Evolutionary conservation across 108 stramenopile genomes (phyloP), one percentile per base, ranked within the genome.

Genomic region (Cyclotella distinguenda): DNA sequence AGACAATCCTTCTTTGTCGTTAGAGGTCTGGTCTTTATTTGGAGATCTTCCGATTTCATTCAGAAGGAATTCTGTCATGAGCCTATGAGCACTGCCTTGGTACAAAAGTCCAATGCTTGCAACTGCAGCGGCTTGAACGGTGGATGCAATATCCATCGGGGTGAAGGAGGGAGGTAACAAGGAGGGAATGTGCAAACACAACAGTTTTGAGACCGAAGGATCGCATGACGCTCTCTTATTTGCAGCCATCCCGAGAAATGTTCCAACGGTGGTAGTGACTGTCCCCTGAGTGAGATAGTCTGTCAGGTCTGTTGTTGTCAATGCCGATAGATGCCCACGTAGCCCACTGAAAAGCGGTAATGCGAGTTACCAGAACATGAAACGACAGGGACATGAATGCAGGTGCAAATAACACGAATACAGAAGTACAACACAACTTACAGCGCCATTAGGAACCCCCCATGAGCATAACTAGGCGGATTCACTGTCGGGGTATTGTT

Each of bases 61-160:
- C 45, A 99, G 68, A 18, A 99, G 74, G 60, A 99, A 99, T 53
- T 99, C 97, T 1, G 95, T 97, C 95, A 99, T 97, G 78, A 98
- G 82, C 30, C 97, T 81, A 68, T 99, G 95, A 2, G 84, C 87
- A 23, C 94, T 90, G 1, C 89, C 93, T 66, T 87, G 83, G 64
- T 93, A 97, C 19, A 98, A 70, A 7, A 98, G 81, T 13, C 97
- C 96, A 25, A 95, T 79, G 18, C 95, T 95, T 16, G 88, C 71
- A 31, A 98, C 80, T 3, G 97, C 97, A 21, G 95, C 90, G 19
- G 90, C 73, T 73, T 97, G 96, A 0, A 90, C 96, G 15, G 89
- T 57, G 18, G 84, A 81, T 8, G 96, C 85, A 30, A 98, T 89
- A 61, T 98, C 97, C 68, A 96, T 92, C 13, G 91, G 79, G 19